Percentiles rank a stretch among this genome's conserved stretches.
Evolutionary conservation across 192 early-diverging fungal species (phyloP).

Genomic region (Gaertneriomyces semiglobifer): DNA sequence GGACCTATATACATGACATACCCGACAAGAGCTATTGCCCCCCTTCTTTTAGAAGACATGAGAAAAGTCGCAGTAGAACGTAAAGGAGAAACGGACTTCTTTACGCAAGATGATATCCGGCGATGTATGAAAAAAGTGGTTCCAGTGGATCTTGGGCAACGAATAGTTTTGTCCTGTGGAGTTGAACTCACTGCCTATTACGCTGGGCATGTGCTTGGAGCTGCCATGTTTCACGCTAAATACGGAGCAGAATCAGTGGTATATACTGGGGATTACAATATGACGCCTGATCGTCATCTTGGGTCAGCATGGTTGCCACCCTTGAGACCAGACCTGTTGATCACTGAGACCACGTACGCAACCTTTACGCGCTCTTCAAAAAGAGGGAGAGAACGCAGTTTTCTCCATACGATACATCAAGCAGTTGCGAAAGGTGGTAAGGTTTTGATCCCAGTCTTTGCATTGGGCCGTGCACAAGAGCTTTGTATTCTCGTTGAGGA

Average conservation of each 20-base stretch:
- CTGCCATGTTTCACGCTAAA: conserved; percentile 94
- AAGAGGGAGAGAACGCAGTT: conserved; percentile 86
- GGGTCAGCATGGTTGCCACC: conserved; percentile 96
- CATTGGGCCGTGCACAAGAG: conserved; percentile 95
- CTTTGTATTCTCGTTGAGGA: conserved; percentile 92
- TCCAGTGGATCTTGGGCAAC: conserved; percentile 80
- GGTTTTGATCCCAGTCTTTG: conserved; percentile 93
- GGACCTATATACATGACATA: conserved; percentile 98
- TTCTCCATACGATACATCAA: conserved; percentile 85
- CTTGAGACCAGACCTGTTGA: conserved; percentile 85
- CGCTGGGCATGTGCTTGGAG: conserved; percentile 97
- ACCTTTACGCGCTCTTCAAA: conserved; percentile 95
- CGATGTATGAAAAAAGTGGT: conserved; percentile 95
- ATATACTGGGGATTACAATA: conserved; percentile 98
- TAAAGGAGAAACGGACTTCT: conserved; percentile 87
- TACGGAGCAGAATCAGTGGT: conserved; percentile 62
- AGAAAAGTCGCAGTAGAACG: conserved; percentile 86
- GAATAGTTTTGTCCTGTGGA: conserved; percentile 84
- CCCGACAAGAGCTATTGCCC: conserved; percentile 93
- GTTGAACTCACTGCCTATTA: conserved; percentile 93
- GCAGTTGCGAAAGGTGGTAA: conserved; percentile 64
- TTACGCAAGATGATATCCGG: conserved; percentile 83
- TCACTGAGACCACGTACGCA: conserved; percentile 97
- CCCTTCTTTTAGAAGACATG: conserved; percentile 90
- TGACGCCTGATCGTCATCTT: conserved; percentile 96